phyloP scores from a whole-genome alignment of 257 asterid genomes.

The Solanum ossicruentum region DNA sequence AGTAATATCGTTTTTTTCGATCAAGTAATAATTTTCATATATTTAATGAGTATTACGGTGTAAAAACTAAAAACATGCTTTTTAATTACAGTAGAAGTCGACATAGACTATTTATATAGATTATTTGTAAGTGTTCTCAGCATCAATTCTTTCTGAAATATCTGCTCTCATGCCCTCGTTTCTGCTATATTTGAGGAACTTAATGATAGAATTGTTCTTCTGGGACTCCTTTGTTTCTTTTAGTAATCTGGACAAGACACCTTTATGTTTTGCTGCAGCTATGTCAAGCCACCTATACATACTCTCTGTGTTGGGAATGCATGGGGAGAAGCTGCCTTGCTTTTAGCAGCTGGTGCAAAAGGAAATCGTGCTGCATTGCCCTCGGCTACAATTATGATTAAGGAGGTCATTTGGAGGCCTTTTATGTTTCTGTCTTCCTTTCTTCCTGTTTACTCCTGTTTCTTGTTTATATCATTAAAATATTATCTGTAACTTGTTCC shows the following conservation, averaged over 20 bases:
- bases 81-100: not conserved
- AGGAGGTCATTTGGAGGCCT: slow-evolving; percentile 40
- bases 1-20: not conserved
- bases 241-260: not conserved
- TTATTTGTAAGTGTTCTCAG: not conserved
- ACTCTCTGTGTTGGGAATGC: slow-evolving; percentile 97
- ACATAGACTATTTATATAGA: not conserved
- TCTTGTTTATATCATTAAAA: not conserved
- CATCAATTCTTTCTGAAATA: not conserved
- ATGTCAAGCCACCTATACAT: slow-evolving; percentile 79
- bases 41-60: not conserved
- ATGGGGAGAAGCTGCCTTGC: slow-evolving; percentile 98
- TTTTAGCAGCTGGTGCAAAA: slow-evolving; percentile 92
- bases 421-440: not conserved
- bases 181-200: not conserved
- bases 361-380: slow-evolving; percentile 96
- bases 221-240: not conserved
- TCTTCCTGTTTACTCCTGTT: not conserved
- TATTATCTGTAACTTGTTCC: not conserved
- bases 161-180: not conserved
- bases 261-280: slow-evolving; percentile 24
- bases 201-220: not conserved
- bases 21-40: not conserved
- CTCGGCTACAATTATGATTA: slow-evolving; percentile 89
- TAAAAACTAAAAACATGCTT: not conserved